Evolutionary conservation across 1,284 basidiomycete genomes (phyloP).

Genomic region (Athelia psychrophila): DNA sequence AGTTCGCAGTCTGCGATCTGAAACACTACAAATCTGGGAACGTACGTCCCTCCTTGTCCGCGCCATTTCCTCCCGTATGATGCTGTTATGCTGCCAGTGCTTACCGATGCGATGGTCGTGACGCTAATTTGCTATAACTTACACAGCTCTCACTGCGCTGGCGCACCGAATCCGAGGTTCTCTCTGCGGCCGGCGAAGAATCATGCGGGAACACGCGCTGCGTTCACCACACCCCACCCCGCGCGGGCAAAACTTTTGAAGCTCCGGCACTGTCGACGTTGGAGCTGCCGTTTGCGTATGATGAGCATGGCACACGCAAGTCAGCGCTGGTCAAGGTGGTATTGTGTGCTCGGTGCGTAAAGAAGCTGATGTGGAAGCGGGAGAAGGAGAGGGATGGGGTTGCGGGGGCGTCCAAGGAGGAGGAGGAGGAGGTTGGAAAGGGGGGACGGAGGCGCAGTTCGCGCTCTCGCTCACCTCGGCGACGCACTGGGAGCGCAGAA

Average conservation of each 20-base stretch:
- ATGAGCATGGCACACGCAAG: constrained; percentile 73
- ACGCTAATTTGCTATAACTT: not conserved
- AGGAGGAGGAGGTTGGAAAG: not conserved
- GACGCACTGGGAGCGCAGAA: not conserved
- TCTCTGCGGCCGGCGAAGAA: constrained; percentile 78
- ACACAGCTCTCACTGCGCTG: constrained; percentile 82
- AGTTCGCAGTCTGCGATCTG: constrained; percentile 89
- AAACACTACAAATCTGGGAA: constrained; percentile 95
- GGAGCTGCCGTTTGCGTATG: constrained; percentile 87
- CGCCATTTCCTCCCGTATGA: not conserved
- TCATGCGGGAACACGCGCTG: constrained; percentile 90
- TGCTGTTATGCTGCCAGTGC: not conserved
- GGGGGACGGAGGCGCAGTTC: constrained; percentile 7
- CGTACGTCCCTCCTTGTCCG: constrained; percentile 36
- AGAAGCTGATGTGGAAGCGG: constrained; percentile 86
- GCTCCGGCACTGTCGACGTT: constrained; percentile 53
- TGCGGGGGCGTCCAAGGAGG: not conserved
- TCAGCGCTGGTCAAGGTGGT: constrained; percentile 88
- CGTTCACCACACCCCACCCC: constrained; percentile 48
- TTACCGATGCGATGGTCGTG: not conserved
- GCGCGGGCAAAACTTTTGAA: constrained; percentile 11
- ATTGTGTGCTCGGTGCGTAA: constrained; percentile 72
- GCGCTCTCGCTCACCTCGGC: constrained; percentile 16
- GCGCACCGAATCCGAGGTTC: constrained; percentile 87
- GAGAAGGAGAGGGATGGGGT: constrained; percentile 55